These are phyloP conservation scores for Saprolegnia parasitica DNA, from an alignment of 352 stramenopile species.

Conservation along the genomic window DNA sequence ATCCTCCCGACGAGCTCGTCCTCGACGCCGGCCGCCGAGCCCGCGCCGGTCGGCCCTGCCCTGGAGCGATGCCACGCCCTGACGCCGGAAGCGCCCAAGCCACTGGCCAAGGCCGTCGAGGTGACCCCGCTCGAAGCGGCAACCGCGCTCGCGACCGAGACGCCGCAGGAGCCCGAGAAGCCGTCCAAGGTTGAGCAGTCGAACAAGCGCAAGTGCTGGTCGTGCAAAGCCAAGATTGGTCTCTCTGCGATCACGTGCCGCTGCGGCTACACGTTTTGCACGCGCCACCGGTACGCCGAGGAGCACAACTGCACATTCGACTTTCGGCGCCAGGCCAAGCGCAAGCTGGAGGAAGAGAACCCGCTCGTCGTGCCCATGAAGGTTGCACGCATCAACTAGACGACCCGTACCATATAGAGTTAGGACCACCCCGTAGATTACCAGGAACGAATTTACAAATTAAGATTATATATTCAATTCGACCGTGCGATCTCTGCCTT, in stretches of 20 bases:
- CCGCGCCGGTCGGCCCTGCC: conserved; percentile 1
- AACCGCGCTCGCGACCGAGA: not conserved
- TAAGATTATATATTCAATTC: conserved; percentile 22
- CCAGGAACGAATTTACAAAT: conserved; percentile 15
- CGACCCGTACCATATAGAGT: conserved; percentile 13
- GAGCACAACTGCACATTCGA: conserved; percentile 85
- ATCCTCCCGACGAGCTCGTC: conserved; percentile 26
- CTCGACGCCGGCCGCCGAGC: not conserved
- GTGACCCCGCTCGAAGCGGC: conserved; percentile 15
- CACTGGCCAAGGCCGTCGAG: not conserved
- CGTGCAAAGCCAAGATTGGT: conserved; percentile 81
- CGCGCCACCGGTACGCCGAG: conserved; percentile 85
- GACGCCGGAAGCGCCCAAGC: not conserved
- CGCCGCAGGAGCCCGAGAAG: not conserved
- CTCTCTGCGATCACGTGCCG: conserved; percentile 82
- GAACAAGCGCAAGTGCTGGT: conserved; percentile 85
- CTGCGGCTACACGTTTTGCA: conserved; percentile 89
- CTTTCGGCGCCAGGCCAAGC: conserved; percentile 79
- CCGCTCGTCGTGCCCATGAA: conserved; percentile 72
- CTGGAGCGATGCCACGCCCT: not conserved
- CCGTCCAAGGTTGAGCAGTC: conserved; percentile 49
- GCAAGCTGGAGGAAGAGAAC: conserved; percentile 79
- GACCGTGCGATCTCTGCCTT: no score
- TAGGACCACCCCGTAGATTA: conserved; percentile 23
- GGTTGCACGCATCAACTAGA: conserved; percentile 69